Percentiles rank a stretch among this genome's conserved stretches.
These are phyloP conservation scores for Fusarium marasasianum DNA, from an alignment of 2,329 filamentous ascomycete genomes.

Conservation along the genomic window DNA sequence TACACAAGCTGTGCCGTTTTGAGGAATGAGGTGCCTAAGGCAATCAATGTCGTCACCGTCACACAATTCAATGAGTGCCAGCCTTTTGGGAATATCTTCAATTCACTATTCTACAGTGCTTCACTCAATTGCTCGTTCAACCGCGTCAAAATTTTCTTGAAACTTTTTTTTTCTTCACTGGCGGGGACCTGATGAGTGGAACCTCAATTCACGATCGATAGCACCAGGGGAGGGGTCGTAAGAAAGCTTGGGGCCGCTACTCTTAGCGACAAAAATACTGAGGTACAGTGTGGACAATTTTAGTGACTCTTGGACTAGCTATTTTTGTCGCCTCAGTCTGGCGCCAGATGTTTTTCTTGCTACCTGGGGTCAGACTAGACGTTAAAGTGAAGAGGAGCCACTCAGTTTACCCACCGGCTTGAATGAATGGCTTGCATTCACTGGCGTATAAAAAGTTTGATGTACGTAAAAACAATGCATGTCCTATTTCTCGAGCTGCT, in stretches of 20 bases:
- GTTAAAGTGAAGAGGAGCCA: background rate
- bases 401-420: background rate
- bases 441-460: background rate
- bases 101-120: background rate
- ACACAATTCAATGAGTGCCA: too few species aligned
- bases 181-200: background rate
- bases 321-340: accelerated
- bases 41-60: constrained; percentile 20
- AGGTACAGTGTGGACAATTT: accelerated
- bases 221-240: background rate
- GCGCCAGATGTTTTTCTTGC: background rate
- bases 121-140: background rate
- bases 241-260: background rate
- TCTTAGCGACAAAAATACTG: accelerated
- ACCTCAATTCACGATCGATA: background rate
- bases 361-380: accelerated
- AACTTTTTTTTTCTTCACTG: background rate
- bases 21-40: constrained; percentile 8
- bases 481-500: accelerated
- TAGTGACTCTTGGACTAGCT: accelerated
- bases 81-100: background rate
- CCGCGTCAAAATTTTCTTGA: background rate
- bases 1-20: background rate
- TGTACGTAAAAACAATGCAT: background rate
- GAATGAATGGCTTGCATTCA: background rate